Percentiles rank a stretch among this genome's conserved stretches.
Evolutionary conservation across 139 green algal species (phyloP).

Genomic region (Gonium pectorale): DNA sequence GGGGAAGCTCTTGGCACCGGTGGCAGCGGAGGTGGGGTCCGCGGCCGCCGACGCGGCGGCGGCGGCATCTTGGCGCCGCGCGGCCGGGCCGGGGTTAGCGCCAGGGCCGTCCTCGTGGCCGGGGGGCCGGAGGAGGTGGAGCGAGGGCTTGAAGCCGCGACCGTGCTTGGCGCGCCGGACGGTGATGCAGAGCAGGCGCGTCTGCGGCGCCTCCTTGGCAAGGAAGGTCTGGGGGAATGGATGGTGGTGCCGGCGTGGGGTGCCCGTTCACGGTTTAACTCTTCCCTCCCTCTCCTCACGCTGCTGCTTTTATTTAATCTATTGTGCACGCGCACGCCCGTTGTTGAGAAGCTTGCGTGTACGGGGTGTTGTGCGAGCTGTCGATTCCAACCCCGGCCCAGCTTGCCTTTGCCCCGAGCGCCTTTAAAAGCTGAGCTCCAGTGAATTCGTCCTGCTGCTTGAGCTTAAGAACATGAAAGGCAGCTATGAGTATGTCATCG

Average conservation of each 20-base stretch:
- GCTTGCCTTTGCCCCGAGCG: constrained; percentile 52
- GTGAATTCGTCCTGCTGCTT: constrained; percentile 48
- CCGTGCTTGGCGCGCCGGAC: constrained; percentile 32
- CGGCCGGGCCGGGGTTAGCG: too few species aligned
- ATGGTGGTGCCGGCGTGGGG: not conserved
- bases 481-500: constrained; percentile 57
- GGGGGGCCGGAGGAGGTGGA: constrained; percentile 18
- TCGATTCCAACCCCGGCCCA: not conserved
- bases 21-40: not conserved
- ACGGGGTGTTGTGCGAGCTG: too few species aligned
- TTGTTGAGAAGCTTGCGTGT: too few species aligned
- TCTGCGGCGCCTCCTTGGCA: constrained; percentile 31
- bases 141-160: constrained; percentile 39
- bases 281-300: too few species aligned
- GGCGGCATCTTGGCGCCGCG: not conserved
- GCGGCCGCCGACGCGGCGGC: not conserved
- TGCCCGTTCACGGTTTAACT: too few species aligned
- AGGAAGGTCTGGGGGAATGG: constrained; percentile 40
- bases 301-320: too few species aligned
- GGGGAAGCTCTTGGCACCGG: constrained; percentile 1
- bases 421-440: constrained; percentile 57
- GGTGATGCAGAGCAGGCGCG: constrained; percentile 45
- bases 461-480: constrained; percentile 54
- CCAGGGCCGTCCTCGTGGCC: not conserved
- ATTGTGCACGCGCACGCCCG: too few species aligned